Evolutionary conservation across 2,329 filamentous ascomycete genomes (phyloP), one percentile per base, ranked within the genome.

Genomic region (Verticillium zaregamsianum): DNA sequence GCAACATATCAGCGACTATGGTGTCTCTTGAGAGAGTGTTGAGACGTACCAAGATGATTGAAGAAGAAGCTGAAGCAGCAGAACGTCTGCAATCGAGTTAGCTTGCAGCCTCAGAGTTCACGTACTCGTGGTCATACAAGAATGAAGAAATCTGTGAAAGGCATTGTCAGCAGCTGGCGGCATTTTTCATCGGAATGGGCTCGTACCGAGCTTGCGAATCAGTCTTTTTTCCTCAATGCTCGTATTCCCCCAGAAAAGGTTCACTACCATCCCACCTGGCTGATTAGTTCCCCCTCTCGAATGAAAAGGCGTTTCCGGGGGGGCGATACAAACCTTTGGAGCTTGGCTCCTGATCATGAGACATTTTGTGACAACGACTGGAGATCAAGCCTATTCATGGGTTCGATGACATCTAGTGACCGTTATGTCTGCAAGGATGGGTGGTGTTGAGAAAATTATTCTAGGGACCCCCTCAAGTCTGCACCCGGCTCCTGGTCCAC

Each of bases 11-110:
- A 35, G n/a, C 20, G 14, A 7, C 8, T 45, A 45, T 2, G 5
- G 6, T 7, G 3, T 17, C 15, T 45, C 2, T 5, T 45, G 39
- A 20, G 3, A 11, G n/a, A 8, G 11, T 8, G 14, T n/a, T 5
- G 4, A 4, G 15, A 1, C 64, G 14, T 32, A 70, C 69, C 79
- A 2, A 82, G 74, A 59, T 76, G 71, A 57, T 74, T 74, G 63
- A 75, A 72, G 58, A 75, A 74, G 57, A 67, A 75, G 52, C 71
- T 73, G 6, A 74, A 40, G 54, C 73, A 75, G 31, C 69, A 74
- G 33, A 73, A 75, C 0, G 72, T 74, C 68, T 71, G 3, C 8
- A 1, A 9, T n/a, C 12, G 20, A 35, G 31, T 63, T n/a, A 61
- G 55, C 15, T 37, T 11, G 33, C 15, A 31, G n/a, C 15, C 33